Evolutionary conservation across 495 filamentous ascomycete species (phyloP).

Genomic region (Pyronema omphalodes): DNA sequence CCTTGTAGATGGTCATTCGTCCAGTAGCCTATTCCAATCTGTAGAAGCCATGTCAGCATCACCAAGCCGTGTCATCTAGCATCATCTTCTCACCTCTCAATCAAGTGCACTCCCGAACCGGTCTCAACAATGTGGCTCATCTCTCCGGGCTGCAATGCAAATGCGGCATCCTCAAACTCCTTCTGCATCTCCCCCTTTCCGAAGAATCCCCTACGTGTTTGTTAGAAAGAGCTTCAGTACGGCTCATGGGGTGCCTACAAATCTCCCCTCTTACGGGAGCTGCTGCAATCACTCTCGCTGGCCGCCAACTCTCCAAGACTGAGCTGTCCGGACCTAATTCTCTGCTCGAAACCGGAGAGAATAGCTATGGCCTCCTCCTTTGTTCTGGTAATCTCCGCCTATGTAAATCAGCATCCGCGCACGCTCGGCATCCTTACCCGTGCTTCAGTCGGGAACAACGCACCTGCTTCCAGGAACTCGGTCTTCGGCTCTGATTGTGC

Average conservation of each 20-base stretch:
- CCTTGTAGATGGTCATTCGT: no score
- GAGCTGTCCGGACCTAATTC: slow-evolving; percentile 48
- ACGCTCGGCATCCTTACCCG: not conserved
- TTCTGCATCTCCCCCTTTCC: slow-evolving; percentile 92
- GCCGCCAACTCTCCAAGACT: slow-evolving; percentile 63
- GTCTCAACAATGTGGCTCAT: slow-evolving; percentile 76
- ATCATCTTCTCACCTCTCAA: slow-evolving; percentile 48
- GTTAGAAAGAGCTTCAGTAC: slow-evolving; percentile 3
- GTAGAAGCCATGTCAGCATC: not conserved
- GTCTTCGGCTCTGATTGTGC: slow-evolving; percentile 68
- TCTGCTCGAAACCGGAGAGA: slow-evolving; percentile 49
- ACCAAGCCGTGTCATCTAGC: not conserved
- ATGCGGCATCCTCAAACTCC: slow-evolving; percentile 92
- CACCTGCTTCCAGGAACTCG: slow-evolving; percentile 76
- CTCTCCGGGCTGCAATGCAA: slow-evolving; percentile 66
- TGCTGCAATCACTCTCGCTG: slow-evolving; percentile 86
- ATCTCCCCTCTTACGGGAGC: slow-evolving; percentile 82
- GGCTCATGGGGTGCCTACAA: slow-evolving; percentile 35
- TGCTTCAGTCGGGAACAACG: slow-evolving; percentile 3
- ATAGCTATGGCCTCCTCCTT: slow-evolving; percentile 74
- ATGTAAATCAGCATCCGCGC: slow-evolving; percentile 2
- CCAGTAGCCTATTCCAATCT: not conserved
- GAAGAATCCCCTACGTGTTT: slow-evolving; percentile 55
- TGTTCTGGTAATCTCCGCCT: slow-evolving; percentile 62
- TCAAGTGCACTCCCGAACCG: slow-evolving; percentile 87